Evolutionary conservation across 2,329 filamentous ascomycete species (phyloP), one percentile per base, ranked within the genome.

Genomic region (Alternaria ventricosa): DNA sequence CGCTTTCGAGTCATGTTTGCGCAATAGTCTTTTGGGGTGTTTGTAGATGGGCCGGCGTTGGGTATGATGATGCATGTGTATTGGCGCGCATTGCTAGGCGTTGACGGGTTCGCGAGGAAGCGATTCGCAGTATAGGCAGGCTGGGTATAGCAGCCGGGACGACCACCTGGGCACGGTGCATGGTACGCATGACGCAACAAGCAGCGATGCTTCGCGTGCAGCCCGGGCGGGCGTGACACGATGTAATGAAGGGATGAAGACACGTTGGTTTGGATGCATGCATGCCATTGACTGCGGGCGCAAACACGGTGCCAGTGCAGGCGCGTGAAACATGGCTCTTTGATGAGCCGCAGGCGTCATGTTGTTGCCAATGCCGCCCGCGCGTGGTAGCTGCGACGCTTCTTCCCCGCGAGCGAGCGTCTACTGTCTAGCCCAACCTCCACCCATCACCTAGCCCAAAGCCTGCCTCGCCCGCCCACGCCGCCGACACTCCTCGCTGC

Each of bases 111-210:
- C 64, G 64, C 36, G 63, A 60, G 45, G 57, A 47, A 55, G 57
- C 61, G 49, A 23, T 46, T 53, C 45, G 53, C 28, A 59, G 60
- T 43, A 55, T 44, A 51, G 57, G 57, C 63, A 58, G 62, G 36
- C 50, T 55, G 55, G 36, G 46, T 55, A 55, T 55, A 57, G 11
- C 43, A 55, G 43, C 27, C n/a, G 49, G 41, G 27, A 45, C 49
- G 49, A 30, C 33, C 47, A 44, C 33, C 30, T 33, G 30, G 30
- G 30, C 30, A 33, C 33, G 33, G 33, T 41, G 36, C 36, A 41
- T 47, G 58, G 61, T 46, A 57, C 60, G 63, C 65, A 68, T 68
- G 65, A 68, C 65, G 61, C 61, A 63, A 63, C 61, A 59, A 63
- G 51, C 53, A 44, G 60, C 55, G 28, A 44, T 49, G 60, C 41